Evolutionary conservation across 2,329 filamentous ascomycete species (phyloP).

Genomic region (Thyridium curvatum): DNA sequence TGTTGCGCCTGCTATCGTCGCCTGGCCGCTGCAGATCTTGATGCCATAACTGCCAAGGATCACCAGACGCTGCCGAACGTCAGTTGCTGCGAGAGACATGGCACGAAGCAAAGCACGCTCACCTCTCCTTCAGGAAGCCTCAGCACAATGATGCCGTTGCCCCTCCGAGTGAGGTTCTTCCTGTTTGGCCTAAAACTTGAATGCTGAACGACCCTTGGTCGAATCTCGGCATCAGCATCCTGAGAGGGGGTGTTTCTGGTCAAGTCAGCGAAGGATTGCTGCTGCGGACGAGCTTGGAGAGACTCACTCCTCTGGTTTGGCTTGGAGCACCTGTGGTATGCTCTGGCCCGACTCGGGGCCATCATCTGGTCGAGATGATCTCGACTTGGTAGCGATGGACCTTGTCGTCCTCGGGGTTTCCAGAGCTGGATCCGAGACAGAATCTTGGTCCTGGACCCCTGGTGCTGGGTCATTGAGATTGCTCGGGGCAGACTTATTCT

Average conservation of each 20-base stretch:
- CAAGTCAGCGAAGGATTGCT: too few species aligned
- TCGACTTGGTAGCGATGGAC: too few species aligned
- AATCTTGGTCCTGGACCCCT: too few species aligned
- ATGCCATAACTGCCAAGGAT: slow-evolving; percentile 65
- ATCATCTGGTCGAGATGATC: too few species aligned
- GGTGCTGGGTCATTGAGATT: too few species aligned
- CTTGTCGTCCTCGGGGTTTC: background rate
- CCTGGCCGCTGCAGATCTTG: slow-evolving; percentile 51
- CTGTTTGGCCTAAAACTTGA: slow-evolving; percentile 40
- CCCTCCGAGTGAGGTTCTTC: slow-evolving; percentile 32
- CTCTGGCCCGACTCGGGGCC: too few species aligned
- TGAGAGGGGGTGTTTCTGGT: too few species aligned
- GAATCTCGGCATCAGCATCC: too few species aligned
- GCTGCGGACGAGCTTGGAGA: too few species aligned
- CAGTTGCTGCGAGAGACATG: background rate
- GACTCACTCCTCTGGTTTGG: too few species aligned
- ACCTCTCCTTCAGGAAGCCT: slow-evolving; percentile 45
- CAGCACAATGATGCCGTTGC: slow-evolving; percentile 33
- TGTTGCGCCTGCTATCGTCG: slow-evolving; percentile 60
- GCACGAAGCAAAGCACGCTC: slow-evolving; percentile 5
- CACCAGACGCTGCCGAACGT: slow-evolving; percentile 43
- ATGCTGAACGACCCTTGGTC: slow-evolving; percentile 19
- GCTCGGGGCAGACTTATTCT: slow-evolving; percentile 8
- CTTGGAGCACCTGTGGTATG: too few species aligned
- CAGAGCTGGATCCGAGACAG: too few species aligned